A percentile compares a stretch with the other conserved stretches of the same genome.
These are phyloP conservation scores for Quercus ilex DNA, from an alignment of 306 rosid species.

Conservation along the genomic window DNA sequence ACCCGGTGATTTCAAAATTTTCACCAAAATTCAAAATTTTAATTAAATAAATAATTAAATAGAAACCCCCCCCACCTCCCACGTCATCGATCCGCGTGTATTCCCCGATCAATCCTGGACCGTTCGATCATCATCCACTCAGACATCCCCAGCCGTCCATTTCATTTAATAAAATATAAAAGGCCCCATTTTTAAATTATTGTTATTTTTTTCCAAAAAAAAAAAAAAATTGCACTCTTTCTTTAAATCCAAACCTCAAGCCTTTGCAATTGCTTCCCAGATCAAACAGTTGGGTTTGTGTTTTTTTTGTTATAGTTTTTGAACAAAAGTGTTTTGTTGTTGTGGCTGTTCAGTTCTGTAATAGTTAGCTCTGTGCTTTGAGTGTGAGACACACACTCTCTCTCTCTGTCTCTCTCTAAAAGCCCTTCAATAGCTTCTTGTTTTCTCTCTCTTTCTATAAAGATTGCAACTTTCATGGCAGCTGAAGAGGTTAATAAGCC, in stretches of 20 bases:
- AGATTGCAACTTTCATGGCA: constrained; percentile 47
- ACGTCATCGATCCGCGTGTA: constrained; percentile 63
- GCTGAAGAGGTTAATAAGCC: constrained; percentile 46
- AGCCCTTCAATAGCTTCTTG: constrained; percentile 15
- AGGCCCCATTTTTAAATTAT: background rate
- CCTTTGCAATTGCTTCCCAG: constrained; percentile 32
- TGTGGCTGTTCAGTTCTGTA: background rate
- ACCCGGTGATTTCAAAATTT: background rate
- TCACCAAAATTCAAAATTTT: background rate
- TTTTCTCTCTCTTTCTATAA: background rate
- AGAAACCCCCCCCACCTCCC: constrained; percentile 3
- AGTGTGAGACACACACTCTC: background rate
- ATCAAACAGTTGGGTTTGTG: constrained; percentile 22
- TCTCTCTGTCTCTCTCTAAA: background rate
- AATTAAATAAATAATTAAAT: background rate
- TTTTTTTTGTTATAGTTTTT: background rate
- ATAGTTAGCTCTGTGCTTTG: background rate
- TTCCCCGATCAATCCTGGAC: background rate
- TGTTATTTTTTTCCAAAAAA: background rate
- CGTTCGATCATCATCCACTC: constrained; percentile 35
- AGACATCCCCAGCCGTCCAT: constrained; percentile 48
- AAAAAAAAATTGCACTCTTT: constrained; percentile 4
- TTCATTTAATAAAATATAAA: constrained; percentile 13
- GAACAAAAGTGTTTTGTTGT: constrained; percentile 18
- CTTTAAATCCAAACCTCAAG: constrained; percentile 47